Base-by-base conservation (phyloP, 768 basidiomycete species). In the Xanthoconium stramineum region DNA sequence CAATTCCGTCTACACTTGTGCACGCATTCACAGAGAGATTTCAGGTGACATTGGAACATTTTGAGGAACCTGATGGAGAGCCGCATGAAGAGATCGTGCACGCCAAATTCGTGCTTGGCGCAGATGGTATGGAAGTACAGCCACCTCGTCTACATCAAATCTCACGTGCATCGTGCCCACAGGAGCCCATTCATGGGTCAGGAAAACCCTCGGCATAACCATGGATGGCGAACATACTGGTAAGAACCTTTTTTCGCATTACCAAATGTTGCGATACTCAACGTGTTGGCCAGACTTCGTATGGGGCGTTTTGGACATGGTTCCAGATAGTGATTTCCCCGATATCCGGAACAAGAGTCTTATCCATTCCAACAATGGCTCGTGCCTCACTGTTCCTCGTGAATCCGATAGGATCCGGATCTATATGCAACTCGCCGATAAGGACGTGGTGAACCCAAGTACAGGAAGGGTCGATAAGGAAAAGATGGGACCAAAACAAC, bases 101-200 rank as follows among this genome's bases (percentile, higher is more conserved):
- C 54, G 87, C 89, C 1, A 89, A 86, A 69, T 93, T 83, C 64
- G 84, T 91, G 2, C 74, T 93, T 32, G 91, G 91, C 2, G 78
- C 84, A 20, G 91, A 93, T 66, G 89, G 88, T 82, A 64, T 45
- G 75, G 56, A 33, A 45, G 11, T 7, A 45, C 44, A 29, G 29
- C 28, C 46, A 6, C 24, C 17, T 39, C n/a, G 28, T 24, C 4
- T 44, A 32, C 33, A 13, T 32, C 15, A 19, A 15, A 39, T n/a
- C 56, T 52, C 36, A 67, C n/a, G 30, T 40, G 12, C 30, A 17
- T 39, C 43, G 14, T 33, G 17, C 46, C 14, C 43, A 42, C 62
- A 88, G 86, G 88, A 6, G 89, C 89, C 0, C 89, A 91, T 70
- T 91, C 88, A 12, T 91, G 89, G 88, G 87, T 92, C 24, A 80